Base-by-base conservation (phyloP, 352 stramenopile genomes). In the Pythium rhizo-oryzae region DNA sequence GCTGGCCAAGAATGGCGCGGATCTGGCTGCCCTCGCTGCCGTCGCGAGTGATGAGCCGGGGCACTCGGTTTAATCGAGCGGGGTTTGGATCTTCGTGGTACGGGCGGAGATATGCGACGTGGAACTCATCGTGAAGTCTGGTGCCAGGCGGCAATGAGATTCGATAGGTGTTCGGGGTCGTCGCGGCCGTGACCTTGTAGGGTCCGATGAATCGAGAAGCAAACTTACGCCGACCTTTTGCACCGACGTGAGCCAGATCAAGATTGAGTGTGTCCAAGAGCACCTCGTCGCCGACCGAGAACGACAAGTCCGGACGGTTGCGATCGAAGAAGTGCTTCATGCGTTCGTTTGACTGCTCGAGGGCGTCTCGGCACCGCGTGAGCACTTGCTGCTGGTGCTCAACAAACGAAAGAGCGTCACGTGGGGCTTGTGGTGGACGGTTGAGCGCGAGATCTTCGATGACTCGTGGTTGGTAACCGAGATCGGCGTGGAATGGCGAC, bases 81-180 rank as follows among this genome's bases (percentile, higher is more conserved):
- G 69, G 44, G 57, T 68, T 75, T 2, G 30, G 24, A 28, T 75
- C 69, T 21, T 59, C 54, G 18, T 57, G 13, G 35, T 71, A 71
- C 0, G 35, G 43, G 0, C 54, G 46, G 8, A 74, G 30, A 18
- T 59, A 53, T 12, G 60, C 67, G 1, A 70, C 35, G 28, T 74
- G 68, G 35, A 74, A 74, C n/a, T 74, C 68, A 33, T 70, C 62
- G n/a, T 70, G 62, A 1, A 70, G 68, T 0, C 41, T 37, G 24
- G 67, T 4, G 23, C 61, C 61, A 4, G 68, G 68, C 7, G 61
- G 61, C 0, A 74, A 16, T 15, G 23, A 44, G 30, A 67, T 57
- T 16, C 65, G 53, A 58, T 67, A 67, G 0, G 68, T 74, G 25
- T 60, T 44, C 1, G 56, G 56, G 1, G 46, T 65, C 0, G 68